Evolutionary conservation across 2,329 filamentous ascomycete genomes (phyloP).

Genomic region (Pyricularia grisea): DNA sequence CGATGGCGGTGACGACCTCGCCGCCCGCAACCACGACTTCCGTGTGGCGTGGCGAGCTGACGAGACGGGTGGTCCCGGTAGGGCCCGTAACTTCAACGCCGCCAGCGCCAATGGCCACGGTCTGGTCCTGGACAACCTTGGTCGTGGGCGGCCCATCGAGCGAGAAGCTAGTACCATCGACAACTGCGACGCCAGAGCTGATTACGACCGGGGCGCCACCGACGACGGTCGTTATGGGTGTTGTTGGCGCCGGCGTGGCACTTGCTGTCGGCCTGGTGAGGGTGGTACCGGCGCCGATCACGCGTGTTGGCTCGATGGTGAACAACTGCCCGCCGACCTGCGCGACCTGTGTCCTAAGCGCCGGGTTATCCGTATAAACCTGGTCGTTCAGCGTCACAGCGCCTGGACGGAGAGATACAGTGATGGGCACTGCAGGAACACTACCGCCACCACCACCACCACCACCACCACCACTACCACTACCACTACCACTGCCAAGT

Average conservation of each 20-base stretch:
- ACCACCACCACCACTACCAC: too few relatives aligned
- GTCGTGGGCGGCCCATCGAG: constrained; percentile 24
- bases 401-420: constrained; percentile 32
- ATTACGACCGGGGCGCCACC: constrained; percentile 30
- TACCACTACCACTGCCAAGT: background rate
- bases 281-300: constrained; percentile 34
- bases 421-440: constrained; percentile 18
- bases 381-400: constrained; percentile 36
- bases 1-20: constrained; percentile 31
- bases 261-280: constrained; percentile 26
- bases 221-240: constrained; percentile 26
- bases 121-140: constrained; percentile 20
- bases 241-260: background rate
- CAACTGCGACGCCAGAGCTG: constrained; percentile 27
- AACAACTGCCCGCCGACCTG: constrained; percentile 25
- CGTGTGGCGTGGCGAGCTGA: constrained; percentile 24
- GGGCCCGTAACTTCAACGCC: constrained; percentile 22
- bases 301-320: constrained; percentile 35
- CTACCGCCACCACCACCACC: background rate
- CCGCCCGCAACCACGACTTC: constrained; percentile 38
- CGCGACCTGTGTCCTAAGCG: constrained; percentile 15
- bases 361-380: constrained; percentile 27
- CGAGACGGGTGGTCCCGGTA: constrained; percentile 26
- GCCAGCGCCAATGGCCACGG: constrained; percentile 21
- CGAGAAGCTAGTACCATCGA: constrained; percentile 33